A percentile compares a stretch with the other conserved stretches of the same genome.
Conservation (phyloP, 192 early-diverging fungal genomes). For the Coemansia biformis region DNA sequence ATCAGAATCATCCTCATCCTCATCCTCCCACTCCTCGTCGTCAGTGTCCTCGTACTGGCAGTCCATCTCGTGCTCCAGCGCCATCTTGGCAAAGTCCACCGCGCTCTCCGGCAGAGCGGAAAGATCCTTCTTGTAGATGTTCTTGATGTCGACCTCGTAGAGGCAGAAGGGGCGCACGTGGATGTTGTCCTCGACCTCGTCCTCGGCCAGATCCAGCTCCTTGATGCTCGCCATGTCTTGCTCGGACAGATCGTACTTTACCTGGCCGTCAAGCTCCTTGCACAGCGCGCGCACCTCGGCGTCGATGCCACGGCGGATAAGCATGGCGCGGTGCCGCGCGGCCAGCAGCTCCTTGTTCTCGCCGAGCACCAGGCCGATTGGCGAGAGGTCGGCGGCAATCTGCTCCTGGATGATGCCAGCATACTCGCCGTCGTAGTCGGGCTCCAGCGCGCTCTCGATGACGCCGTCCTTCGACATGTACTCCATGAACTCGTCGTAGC, state of each 20-base stretch:
- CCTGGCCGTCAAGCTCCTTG: conserved; percentile 41
- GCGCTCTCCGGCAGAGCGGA: conserved; percentile 37
- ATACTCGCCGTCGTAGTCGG: conserved; percentile 46
- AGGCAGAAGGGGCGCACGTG: conserved; percentile 49
- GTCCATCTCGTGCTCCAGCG: conserved; percentile 51
- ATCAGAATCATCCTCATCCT: conserved; percentile 32
- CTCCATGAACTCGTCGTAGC: conserved; percentile 42
- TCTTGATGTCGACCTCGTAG: conserved; percentile 43
- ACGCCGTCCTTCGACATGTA: conserved; percentile 40
- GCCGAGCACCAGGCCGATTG: conserved; percentile 29
- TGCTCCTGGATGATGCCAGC: conserved; percentile 42
- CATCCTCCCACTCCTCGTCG: conserved; percentile 34
- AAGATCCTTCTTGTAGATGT: conserved; percentile 44
- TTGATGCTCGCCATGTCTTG: conserved; percentile 36
- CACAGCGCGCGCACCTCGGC: conserved; percentile 37
- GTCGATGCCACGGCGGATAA: conserved; percentile 34
- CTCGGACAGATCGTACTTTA: conserved; percentile 47
- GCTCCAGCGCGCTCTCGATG: conserved; percentile 42
- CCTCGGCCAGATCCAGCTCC: conserved; percentile 32
- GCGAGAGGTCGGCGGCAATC: conserved; percentile 44
- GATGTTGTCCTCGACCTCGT: conserved; percentile 46
- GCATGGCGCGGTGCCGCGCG: conserved; percentile 45
- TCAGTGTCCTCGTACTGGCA: conserved; percentile 41
- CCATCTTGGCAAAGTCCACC: conserved; percentile 41
- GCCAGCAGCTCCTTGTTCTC: conserved; percentile 34